A percentile compares a stretch with the other conserved stretches of the same genome.
These are phyloP conservation scores for Calocybe cyanea DNA, from an alignment of 768 basidiomycete genomes.

Conservation along the genomic window DNA sequence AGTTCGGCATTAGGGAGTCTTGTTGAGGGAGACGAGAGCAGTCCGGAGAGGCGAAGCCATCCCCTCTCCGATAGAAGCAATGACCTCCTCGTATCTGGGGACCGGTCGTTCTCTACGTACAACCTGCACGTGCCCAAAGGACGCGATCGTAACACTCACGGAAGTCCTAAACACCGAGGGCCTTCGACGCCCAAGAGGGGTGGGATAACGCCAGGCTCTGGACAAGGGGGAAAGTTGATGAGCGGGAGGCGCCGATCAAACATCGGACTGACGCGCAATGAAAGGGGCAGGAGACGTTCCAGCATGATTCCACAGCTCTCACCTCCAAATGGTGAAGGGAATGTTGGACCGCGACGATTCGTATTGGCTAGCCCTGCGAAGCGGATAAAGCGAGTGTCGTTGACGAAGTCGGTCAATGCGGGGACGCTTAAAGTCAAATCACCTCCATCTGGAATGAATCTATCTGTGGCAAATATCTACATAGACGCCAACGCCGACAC, in stretches of 20 bases:
- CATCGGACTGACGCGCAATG: constrained; percentile 70
- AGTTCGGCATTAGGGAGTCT: constrained; percentile 56
- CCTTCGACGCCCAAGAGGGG: constrained; percentile 41
- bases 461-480: constrained; percentile 28
- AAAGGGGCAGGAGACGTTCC: constrained; percentile 71
- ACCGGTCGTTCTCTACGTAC: constrained; percentile 16
- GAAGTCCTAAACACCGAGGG: constrained; percentile 48
- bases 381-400: constrained; percentile 53
- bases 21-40: constrained; percentile 67
- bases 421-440: constrained; percentile 26
- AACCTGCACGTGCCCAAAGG: constrained; percentile 36
- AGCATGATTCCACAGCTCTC: constrained; percentile 76
- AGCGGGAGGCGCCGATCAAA: constrained; percentile 65
- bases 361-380: constrained; percentile 55
- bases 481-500: constrained; percentile 44
- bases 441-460: constrained; percentile 17
- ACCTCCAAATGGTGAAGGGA: constrained; percentile 35
- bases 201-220: constrained; percentile 14
- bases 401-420: constrained; percentile 38
- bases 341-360: constrained; percentile 29
- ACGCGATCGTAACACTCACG: constrained; percentile 28
- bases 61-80: constrained; percentile 68
- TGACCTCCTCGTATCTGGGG: constrained; percentile 45
- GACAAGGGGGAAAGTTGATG: constrained; percentile 19
- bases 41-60: constrained; percentile 28